Percentiles rank a stretch among this genome's conserved stretches.
phyloP scores from a whole-genome alignment of 495 filamentous ascomycete genomes.

The Penicillium fimorum region DNA sequence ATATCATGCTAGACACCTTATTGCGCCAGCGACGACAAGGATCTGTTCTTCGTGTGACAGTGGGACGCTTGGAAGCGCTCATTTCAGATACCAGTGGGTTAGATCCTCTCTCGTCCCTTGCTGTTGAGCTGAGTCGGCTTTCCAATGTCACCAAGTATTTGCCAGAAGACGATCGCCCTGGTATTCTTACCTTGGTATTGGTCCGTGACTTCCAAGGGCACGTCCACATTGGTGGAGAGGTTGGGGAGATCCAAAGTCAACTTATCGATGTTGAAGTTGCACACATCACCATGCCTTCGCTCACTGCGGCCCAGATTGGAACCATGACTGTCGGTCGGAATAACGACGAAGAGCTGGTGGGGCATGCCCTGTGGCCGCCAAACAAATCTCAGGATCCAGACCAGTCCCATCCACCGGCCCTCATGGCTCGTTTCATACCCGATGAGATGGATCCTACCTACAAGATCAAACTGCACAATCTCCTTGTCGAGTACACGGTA shows the following conservation, averaged over 20 bases:
- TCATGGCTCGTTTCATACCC: conserved; percentile 82
- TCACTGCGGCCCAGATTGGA: conserved; percentile 72
- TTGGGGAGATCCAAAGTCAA: conserved; percentile 61
- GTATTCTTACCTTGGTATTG: conserved; percentile 71
- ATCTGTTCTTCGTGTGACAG: conserved; percentile 69
- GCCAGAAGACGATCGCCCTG: conserved; percentile 92
- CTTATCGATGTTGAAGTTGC: conserved; percentile 67
- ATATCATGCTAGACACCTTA: conserved; percentile 91
- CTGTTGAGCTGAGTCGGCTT: conserved; percentile 73
- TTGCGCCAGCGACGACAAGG: conserved; percentile 88
- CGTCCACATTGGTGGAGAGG: conserved; percentile 57
- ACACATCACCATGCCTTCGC: conserved; percentile 78
- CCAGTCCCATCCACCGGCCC: conserved; percentile 48
- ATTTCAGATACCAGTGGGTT: conserved; percentile 61
- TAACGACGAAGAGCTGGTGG: conserved; percentile 65
- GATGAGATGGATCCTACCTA: conserved; percentile 92
- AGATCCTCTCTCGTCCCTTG: conserved; percentile 62
- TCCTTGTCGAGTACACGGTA: conserved; percentile 82
- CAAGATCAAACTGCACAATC: conserved; percentile 78
- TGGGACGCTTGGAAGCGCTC: conserved; percentile 58
- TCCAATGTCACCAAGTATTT: conserved; percentile 91
- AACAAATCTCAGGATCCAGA: conserved; percentile 14
- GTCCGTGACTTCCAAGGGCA: conserved; percentile 59
- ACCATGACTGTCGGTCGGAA: conserved; percentile 61
- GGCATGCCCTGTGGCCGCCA: conserved; percentile 41